phyloP scores from a whole-genome alignment of 164 flowering plant genomes.

The Nymphaea colorata region DNA sequence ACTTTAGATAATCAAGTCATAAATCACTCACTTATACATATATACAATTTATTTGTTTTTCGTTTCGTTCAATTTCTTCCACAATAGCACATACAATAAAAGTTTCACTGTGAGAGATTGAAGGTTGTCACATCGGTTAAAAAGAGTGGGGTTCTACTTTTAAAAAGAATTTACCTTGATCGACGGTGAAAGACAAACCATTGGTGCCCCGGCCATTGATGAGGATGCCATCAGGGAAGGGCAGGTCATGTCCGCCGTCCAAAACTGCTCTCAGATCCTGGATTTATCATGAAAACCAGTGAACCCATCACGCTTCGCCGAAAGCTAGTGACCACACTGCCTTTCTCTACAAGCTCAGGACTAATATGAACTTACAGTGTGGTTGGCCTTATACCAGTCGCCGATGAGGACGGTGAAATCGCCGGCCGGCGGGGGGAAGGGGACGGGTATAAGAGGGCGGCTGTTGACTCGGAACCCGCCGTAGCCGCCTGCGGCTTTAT shows the following conservation, averaged over 20 bases:
- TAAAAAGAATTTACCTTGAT: constrained; percentile 41
- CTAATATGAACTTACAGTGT: constrained; percentile 28
- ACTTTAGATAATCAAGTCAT: no score
- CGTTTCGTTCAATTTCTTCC: no score
- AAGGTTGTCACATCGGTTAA: no score
- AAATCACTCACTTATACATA: no score
- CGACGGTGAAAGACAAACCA: constrained; percentile 69
- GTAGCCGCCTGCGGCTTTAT: constrained; percentile 88
- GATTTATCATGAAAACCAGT: neutral
- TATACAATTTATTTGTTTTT: no score
- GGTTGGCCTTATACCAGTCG: constrained; percentile 80
- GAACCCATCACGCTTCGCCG: no score
- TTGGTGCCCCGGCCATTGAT: constrained; percentile 94
- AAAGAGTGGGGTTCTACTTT: no score
- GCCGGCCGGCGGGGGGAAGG: constrained; percentile 80
- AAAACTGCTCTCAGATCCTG: constrained; percentile 45
- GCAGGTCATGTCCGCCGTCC: constrained; percentile 60
- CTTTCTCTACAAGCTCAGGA: neutral
- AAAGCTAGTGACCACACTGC: no score
- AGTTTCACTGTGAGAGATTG: no score
- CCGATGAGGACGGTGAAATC: constrained; percentile 73
- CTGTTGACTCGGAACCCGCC: constrained; percentile 70
- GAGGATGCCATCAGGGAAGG: constrained; percentile 83
- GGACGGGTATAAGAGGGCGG: constrained; percentile 84
- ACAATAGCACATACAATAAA: no score